Conservation (phyloP, 2,329 filamentous ascomycete species). For the Fusarium sp. region DNA sequence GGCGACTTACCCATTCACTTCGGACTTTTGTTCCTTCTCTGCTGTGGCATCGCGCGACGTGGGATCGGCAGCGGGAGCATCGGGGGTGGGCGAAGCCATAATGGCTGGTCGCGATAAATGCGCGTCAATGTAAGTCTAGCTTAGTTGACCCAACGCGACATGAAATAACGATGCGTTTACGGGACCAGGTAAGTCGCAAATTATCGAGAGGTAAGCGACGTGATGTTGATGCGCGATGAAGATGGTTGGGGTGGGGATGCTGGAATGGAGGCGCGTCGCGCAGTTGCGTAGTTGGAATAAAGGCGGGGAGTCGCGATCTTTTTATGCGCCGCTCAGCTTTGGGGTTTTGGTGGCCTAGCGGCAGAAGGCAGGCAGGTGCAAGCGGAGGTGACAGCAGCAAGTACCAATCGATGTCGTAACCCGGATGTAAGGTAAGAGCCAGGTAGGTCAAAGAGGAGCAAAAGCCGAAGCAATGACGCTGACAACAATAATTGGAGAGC, state of each 20-base stretch:
- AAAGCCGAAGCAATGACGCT: constrained; percentile 36
- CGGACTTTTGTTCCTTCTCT: constrained; percentile 50
- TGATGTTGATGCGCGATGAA: constrained; percentile 31
- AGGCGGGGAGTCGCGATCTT: constrained; percentile 36
- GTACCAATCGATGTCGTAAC: constrained; percentile 30
- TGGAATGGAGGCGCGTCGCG: constrained; percentile 44
- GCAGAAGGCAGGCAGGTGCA: constrained; percentile 15
- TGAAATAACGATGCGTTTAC: constrained; percentile 47
- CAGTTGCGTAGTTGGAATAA: constrained; percentile 25
- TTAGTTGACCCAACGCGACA: constrained; percentile 53
- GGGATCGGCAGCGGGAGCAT: constrained; percentile 57
- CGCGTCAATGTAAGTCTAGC: constrained; percentile 45
- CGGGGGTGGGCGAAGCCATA: constrained; percentile 64
- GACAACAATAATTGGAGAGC: constrained; percentile 24
- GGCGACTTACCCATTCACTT: constrained; percentile 55
- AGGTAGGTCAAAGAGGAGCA: constrained; percentile 23
- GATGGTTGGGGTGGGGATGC: constrained; percentile 28
- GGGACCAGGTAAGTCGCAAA: constrained; percentile 5
- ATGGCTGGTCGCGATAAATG: constrained; percentile 60
- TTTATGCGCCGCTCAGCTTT: constrained; percentile 27
- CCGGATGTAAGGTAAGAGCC: constrained; percentile 25
- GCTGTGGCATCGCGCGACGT: constrained; percentile 56
- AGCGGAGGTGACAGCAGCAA: constrained; percentile 39
- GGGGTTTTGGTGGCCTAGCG: constrained; percentile 36
- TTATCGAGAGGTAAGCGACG: constrained; percentile 10